Percentiles rank a stretch among this genome's conserved stretches.
Conservation (phyloP, 495 filamentous ascomycete species). For the Corynascus novoguineensis region DNA sequence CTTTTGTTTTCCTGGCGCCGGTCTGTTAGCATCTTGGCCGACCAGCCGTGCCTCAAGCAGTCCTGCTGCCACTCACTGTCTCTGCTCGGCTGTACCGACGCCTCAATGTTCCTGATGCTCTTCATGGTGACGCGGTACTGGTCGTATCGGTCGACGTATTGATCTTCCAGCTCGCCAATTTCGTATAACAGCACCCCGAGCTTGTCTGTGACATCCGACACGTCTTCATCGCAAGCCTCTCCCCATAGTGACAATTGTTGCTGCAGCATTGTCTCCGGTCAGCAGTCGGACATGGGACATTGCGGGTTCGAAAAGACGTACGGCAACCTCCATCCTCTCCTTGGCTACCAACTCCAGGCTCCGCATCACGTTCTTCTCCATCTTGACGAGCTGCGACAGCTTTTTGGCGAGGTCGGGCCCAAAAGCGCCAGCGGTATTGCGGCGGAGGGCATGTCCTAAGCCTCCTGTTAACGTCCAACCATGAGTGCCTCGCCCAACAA, state of each 20-base stretch:
- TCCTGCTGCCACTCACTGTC: conserved; percentile 87
- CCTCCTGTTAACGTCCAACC: conserved; percentile 17
- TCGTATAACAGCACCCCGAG: conserved; percentile 96
- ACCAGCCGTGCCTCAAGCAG: too few species aligned
- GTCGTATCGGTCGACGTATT: conserved; percentile 97
- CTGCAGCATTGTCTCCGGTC: conserved; percentile 47
- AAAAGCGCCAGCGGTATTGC: conserved; percentile 85
- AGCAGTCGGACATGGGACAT: not conserved
- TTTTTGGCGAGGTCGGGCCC: conserved; percentile 96
- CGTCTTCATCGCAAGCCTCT: conserved; percentile 92
- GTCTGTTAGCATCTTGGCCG: conserved; percentile 6
- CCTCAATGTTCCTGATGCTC: conserved; percentile 98
- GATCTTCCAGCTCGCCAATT: conserved; percentile 95
- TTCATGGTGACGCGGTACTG: conserved; percentile 99
- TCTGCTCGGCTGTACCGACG: conserved; percentile 93
- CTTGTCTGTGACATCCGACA: conserved; percentile 98
- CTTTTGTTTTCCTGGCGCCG: conserved; percentile 89
- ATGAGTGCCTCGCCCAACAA: conserved; percentile 6
- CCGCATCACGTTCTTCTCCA: conserved; percentile 99
- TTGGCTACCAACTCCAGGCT: conserved; percentile 91
- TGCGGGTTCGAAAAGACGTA: conserved; percentile 43
- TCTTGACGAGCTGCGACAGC: conserved; percentile 95
- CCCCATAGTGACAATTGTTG: conserved; percentile 99
- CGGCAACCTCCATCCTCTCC: conserved; percentile 96
- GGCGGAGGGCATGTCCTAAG: conserved; percentile 88